Percentiles rank a stretch among this genome's conserved stretches.
Conservation (phyloP, 1,139 yeast species). For the Suhomyces bolitotheri region DNA sequence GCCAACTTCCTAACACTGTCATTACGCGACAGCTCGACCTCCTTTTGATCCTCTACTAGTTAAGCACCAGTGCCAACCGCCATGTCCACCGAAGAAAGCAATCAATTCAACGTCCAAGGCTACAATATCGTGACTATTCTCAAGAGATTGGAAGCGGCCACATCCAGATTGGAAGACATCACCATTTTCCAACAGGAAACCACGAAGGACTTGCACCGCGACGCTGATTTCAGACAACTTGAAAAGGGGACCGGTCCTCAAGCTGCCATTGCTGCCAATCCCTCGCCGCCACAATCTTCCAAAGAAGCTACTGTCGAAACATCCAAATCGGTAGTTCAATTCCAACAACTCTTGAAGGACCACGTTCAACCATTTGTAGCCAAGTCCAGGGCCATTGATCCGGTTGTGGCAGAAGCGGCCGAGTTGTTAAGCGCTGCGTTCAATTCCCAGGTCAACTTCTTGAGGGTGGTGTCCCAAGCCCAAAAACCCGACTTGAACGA, state of each 20-base stretch:
- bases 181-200: slow-evolving; percentile 73
- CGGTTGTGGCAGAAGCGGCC: slow-evolving; percentile 63
- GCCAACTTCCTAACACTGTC: too few species aligned
- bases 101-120: slow-evolving; percentile 67
- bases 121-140: slow-evolving; percentile 79
- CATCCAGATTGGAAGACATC: slow-evolving; percentile 87
- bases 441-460: slow-evolving; percentile 55
- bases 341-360: slow-evolving; percentile 54
- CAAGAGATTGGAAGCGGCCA: slow-evolving; percentile 88
- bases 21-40: too few species aligned
- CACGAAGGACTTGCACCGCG: slow-evolving; percentile 14
- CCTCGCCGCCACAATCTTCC: not conserved
- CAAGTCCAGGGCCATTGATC: slow-evolving; percentile 59
- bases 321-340: slow-evolving; percentile 51
- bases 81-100: slow-evolving; percentile 43
- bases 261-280: not conserved
- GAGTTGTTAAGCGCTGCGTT: slow-evolving; percentile 59
- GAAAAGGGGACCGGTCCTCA: slow-evolving; percentile 15
- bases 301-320: slow-evolving; percentile 7
- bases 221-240: slow-evolving; percentile 6
- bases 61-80: too few species aligned
- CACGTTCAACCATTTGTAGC: slow-evolving; percentile 61
- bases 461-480: slow-evolving; percentile 59
- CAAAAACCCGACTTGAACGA: slow-evolving; percentile 64
- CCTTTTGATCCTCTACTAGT: too few species aligned